Percentiles rank a stretch among this genome's conserved stretches.
phyloP scores from a whole-genome alignment of 768 basidiomycete species.

The Suillus weaverae region DNA sequence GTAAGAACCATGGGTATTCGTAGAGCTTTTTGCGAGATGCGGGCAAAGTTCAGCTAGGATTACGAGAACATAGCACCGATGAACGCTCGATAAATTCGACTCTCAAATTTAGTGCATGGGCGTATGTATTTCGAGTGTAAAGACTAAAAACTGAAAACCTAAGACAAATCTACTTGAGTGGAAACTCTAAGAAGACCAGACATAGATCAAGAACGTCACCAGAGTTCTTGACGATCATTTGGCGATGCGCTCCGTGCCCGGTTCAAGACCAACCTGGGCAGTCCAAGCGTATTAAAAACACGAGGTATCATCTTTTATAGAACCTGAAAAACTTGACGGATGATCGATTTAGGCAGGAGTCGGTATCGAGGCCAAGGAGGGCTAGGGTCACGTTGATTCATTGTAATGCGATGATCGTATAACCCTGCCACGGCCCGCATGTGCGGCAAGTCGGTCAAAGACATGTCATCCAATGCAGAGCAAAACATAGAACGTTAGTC shows the following conservation, averaged over 20 bases:
- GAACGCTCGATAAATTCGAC: background rate
- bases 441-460: background rate
- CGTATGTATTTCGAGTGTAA: background rate
- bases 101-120: background rate
- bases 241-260: background rate
- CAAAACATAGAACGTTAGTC: too few species aligned
- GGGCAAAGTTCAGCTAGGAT: background rate
- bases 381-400: background rate
- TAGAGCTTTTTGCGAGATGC: background rate
- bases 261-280: background rate
- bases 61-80: background rate
- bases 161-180: background rate
- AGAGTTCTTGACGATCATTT: slow-evolving; percentile 4
- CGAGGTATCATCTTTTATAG: background rate
- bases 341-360: slow-evolving; percentile 2
- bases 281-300: background rate
- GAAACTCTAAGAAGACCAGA: background rate
- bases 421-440: background rate
- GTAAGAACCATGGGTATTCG: background rate
- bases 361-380: background rate
- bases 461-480: background rate
- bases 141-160: background rate
- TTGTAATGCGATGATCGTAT: background rate
- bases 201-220: background rate
- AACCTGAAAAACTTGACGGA: background rate